Conservation (phyloP, 2,329 filamentous ascomycete genomes). For the Chalaropsis ovoidea region DNA sequence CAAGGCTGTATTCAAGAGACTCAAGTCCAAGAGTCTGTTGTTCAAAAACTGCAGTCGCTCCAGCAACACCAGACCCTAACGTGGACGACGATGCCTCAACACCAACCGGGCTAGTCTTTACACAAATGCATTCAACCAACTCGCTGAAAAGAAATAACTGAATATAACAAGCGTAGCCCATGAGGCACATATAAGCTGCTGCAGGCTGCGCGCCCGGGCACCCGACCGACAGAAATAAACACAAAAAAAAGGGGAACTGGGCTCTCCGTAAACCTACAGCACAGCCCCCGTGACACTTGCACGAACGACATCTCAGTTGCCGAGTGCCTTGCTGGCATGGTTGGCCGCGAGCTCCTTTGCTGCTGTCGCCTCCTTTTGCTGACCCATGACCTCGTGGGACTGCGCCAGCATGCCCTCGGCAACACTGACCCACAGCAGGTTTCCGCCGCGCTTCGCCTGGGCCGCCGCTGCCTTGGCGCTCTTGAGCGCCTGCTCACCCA, state of each 20-base stretch:
- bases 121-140: not conserved
- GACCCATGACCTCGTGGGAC: constrained; percentile 63
- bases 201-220: too few relatives aligned
- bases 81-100: too few relatives aligned
- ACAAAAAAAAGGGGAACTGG: not conserved
- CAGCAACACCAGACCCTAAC: too few relatives aligned
- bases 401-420: constrained; percentile 68
- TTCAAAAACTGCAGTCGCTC: too few relatives aligned
- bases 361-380: constrained; percentile 37
- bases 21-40: too few relatives aligned
- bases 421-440: constrained; percentile 68
- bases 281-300: not conserved
- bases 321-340: constrained; percentile 23
- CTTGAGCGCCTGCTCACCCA: constrained; percentile 71
- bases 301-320: constrained; percentile 3
- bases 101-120: too few relatives aligned
- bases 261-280: not conserved
- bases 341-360: constrained; percentile 36
- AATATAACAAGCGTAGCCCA: not conserved
- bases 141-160: not conserved
- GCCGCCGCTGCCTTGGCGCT: constrained; percentile 59
- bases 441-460: constrained; percentile 59
- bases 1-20: too few relatives aligned
- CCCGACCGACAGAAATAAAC: not conserved
- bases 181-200: not conserved